Conservation (phyloP, 495 filamentous ascomycete species). For the Astrothelium macrocarpum region DNA sequence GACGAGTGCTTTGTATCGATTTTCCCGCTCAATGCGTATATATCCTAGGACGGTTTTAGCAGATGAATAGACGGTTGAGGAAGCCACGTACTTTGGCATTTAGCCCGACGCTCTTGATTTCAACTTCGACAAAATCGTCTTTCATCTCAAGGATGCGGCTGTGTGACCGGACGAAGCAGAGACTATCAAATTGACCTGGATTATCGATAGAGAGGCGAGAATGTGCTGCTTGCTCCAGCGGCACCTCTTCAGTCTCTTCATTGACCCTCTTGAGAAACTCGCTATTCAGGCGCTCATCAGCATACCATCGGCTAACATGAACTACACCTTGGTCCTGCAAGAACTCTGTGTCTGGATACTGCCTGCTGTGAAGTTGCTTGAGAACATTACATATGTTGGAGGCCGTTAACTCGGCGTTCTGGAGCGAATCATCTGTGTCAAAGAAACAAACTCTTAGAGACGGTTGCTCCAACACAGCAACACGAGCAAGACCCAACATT, state of each 20-base stretch:
- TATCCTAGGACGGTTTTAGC: background rate
- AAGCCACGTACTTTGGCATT: background rate
- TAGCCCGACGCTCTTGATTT: background rate
- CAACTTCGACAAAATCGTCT: slow-evolving; percentile 8
- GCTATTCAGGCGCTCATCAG: background rate
- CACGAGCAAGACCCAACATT: background rate
- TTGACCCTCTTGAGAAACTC: background rate
- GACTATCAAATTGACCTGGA: background rate
- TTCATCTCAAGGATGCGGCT: background rate
- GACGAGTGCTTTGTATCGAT: background rate
- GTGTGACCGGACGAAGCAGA: background rate
- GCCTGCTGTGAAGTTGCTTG: background rate
- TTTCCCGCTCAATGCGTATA: background rate
- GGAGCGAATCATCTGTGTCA: background rate
- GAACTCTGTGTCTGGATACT: background rate
- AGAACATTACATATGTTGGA: background rate
- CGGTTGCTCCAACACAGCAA: background rate
- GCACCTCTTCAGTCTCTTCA: background rate
- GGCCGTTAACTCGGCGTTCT: background rate
- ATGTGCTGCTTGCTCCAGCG: background rate
- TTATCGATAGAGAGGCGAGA: background rate
- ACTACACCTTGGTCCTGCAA: background rate
- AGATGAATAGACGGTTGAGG: background rate
- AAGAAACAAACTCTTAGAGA: background rate
- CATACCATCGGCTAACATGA: background rate